Percentiles rank a stretch among this genome's conserved stretches.
These are phyloP conservation scores for Candida golubevii DNA, from an alignment of 805 yeast genomes.

Conservation along the genomic window DNA sequence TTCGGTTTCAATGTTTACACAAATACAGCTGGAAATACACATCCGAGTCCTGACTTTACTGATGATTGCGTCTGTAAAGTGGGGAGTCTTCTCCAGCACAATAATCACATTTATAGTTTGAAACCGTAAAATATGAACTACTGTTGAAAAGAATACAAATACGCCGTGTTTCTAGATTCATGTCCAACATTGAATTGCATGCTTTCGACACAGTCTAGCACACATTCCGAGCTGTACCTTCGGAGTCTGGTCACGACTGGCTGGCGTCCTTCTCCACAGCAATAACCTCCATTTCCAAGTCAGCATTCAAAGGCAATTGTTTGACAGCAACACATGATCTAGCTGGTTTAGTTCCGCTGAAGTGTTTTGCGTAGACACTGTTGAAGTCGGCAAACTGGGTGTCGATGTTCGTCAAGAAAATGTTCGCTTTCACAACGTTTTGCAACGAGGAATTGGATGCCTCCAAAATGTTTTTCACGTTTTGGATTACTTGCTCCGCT, in stretches of 20 bases:
- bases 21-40: too few relatives aligned
- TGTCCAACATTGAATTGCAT: too few relatives aligned
- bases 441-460: constrained; percentile 83
- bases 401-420: constrained; percentile 87
- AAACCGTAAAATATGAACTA: too few relatives aligned
- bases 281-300: constrained; percentile 86
- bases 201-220: too few relatives aligned
- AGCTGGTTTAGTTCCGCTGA: constrained; percentile 81
- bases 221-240: too few relatives aligned
- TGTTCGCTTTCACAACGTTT: constrained; percentile 80
- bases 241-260: constrained; percentile 22
- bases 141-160: too few relatives aligned
- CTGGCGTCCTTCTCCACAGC: constrained; percentile 60
- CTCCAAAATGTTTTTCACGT: constrained; percentile 66
- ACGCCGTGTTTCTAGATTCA: too few relatives aligned
- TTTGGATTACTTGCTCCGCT: constrained; percentile 69
- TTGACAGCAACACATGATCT: constrained; percentile 97
- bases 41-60: too few relatives aligned
- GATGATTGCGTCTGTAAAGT: too few relatives aligned
- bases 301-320: constrained; percentile 83
- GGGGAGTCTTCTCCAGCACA: too few relatives aligned
- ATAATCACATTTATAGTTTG: too few relatives aligned
- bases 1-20: too few relatives aligned
- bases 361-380: constrained; percentile 75
- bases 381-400: constrained; percentile 77